phyloP scores from a whole-genome alignment of 2,329 filamentous ascomycete species.

The Lachnellula cervina region DNA sequence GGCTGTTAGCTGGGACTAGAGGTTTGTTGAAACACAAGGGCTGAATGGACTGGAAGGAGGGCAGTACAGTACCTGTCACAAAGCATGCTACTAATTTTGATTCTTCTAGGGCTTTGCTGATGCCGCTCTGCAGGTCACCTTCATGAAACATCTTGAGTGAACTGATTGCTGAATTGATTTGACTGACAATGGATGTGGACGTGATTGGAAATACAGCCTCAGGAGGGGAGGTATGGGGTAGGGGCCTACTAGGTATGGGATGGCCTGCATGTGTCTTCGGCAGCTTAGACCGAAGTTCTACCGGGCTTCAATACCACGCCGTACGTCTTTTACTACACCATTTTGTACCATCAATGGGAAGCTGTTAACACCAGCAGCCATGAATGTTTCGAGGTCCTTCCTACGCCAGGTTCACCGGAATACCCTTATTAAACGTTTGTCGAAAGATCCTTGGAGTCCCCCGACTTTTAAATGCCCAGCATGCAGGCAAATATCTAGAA shows the following conservation, averaged over 20 bases:
- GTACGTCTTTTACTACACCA: background rate
- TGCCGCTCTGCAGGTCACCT: conserved; percentile 76
- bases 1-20: background rate
- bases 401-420: conserved; percentile 12
- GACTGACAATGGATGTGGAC: background rate
- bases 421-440: background rate
- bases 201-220: background rate
- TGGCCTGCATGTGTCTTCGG: background rate
- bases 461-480: conserved; percentile 16
- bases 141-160: conserved; percentile 66
- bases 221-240: background rate
- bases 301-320: background rate
- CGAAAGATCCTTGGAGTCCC: conserved; percentile 3
- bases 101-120: conserved; percentile 67
- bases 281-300: background rate
- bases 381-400: conserved; percentile 16
- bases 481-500: conserved; percentile 27
- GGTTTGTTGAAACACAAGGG: background rate
- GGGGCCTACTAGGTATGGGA: too few relatives aligned
- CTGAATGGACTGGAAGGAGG: background rate
- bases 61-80: conserved; percentile 59
- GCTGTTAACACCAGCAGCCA: conserved; percentile 5
- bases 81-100: conserved; percentile 81
- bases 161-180: background rate
- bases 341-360: background rate